Evolutionary conservation across 2,329 filamentous ascomycete species (phyloP).

Genomic region (Cladosporium colombiae): DNA sequence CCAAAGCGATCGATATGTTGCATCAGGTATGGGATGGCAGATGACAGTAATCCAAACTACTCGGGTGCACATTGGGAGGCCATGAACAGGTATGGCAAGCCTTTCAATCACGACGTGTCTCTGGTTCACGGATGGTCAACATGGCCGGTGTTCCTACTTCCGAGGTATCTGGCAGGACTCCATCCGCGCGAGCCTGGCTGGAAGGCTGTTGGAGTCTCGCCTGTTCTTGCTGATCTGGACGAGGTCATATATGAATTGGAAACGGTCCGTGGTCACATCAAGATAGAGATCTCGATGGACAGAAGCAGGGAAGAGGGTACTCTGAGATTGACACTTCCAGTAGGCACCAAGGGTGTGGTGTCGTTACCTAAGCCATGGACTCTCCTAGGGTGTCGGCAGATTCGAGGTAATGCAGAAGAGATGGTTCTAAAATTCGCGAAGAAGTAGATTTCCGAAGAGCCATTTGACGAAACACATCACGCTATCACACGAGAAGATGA

Average conservation of each 20-base stretch:
- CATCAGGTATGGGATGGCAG: conserved; percentile 22
- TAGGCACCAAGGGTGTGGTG: background rate
- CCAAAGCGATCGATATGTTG: conserved; percentile 15
- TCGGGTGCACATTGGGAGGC: conserved; percentile 23
- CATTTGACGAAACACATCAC: background rate
- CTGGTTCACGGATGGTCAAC: background rate
- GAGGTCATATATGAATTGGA: background rate
- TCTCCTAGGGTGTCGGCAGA: background rate
- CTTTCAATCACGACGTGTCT: conserved; percentile 4
- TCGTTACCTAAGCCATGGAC: background rate
- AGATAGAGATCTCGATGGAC: background rate
- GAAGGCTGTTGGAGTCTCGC: background rate
- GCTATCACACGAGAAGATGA: background rate
- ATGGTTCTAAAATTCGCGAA: background rate
- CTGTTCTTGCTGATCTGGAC: background rate
- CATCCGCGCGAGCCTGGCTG: background rate
- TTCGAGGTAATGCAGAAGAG: background rate
- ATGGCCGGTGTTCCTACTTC: background rate
- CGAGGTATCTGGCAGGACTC: background rate
- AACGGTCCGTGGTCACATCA: background rate
- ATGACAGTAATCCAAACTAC: conserved; percentile 15
- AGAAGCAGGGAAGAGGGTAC: background rate
- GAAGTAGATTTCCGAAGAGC: background rate
- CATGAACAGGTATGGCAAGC: conserved; percentile 3
- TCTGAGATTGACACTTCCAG: background rate